These are phyloP conservation scores for Elsinoe batatas DNA, from an alignment of 2,329 filamentous ascomycete genomes.

Conservation along the genomic window DNA sequence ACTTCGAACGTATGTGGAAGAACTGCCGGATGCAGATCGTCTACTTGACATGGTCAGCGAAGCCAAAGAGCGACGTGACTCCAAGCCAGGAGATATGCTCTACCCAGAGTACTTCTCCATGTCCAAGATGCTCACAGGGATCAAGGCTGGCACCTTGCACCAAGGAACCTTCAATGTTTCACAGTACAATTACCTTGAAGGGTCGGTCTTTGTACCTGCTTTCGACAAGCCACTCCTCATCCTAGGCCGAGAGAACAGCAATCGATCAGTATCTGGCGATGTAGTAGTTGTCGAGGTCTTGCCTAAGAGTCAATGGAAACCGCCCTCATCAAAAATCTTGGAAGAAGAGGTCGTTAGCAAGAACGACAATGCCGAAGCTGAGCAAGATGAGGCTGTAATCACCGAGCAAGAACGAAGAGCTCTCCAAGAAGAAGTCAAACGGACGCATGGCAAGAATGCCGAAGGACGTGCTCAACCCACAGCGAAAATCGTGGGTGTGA, in stretches of 20 bases:
- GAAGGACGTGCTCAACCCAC: constrained; percentile 82
- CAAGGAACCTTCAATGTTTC: constrained; percentile 95
- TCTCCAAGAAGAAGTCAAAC: constrained; percentile 83
- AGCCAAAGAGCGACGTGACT: constrained; percentile 56
- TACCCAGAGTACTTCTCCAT: constrained; percentile 85
- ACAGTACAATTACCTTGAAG: constrained; percentile 95
- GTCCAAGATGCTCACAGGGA: constrained; percentile 88
- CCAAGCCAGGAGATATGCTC: constrained; percentile 59
- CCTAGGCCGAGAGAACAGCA: constrained; percentile 90
- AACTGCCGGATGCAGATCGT: constrained; percentile 72
- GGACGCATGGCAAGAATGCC: constrained; percentile 63
- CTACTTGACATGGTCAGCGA: constrained; percentile 90
- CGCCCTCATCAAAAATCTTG: constrained; percentile 87
- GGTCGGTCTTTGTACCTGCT: constrained; percentile 76
- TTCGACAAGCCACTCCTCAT: constrained; percentile 85
- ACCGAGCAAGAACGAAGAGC: constrained; percentile 78
- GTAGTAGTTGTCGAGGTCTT: constrained; percentile 87
- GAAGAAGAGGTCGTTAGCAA: constrained; percentile 87
- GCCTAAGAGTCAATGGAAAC: constrained; percentile 93
- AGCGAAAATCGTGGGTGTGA: constrained; percentile 79
- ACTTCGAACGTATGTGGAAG: constrained; percentile 64
- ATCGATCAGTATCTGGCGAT: constrained; percentile 84
- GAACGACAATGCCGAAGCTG: constrained; percentile 85
- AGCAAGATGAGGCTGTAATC: constrained; percentile 63
- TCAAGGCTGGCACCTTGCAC: constrained; percentile 80